A percentile compares a stretch with the other conserved stretches of the same genome.
These are phyloP conservation scores for Lachancea meyersii DNA, from an alignment of 805 yeast genomes.

Conservation along the genomic window DNA sequence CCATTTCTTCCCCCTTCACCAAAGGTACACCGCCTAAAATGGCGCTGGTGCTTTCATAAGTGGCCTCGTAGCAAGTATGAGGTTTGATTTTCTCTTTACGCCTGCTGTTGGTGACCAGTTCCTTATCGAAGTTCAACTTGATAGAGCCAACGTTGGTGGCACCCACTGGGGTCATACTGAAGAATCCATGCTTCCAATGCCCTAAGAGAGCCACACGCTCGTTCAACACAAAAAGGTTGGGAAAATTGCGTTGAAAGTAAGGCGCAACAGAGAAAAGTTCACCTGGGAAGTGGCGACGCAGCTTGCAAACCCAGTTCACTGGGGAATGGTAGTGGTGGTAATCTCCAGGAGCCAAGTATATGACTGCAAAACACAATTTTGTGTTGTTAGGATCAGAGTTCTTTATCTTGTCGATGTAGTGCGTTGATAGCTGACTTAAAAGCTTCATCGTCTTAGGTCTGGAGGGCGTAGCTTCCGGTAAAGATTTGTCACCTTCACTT, in stretches of 20 bases:
- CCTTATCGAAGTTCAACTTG: constrained; percentile 83
- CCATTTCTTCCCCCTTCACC: constrained; percentile 88
- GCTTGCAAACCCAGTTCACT: constrained; percentile 87
- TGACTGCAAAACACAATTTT: constrained; percentile 77
- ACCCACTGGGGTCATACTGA: constrained; percentile 98
- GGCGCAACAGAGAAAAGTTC: constrained; percentile 96
- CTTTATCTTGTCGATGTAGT: constrained; percentile 13
- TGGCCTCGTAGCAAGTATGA: constrained; percentile 89
- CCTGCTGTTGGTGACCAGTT: constrained; percentile 73
- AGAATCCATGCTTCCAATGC: constrained; percentile 94
- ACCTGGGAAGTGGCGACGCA: constrained; percentile 93
- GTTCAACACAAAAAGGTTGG: constrained; percentile 81
- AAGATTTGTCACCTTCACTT: constrained; percentile 65
- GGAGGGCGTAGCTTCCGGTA: constrained; percentile 29
- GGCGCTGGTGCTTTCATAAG: constrained; percentile 72
- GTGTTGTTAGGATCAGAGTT: constrained; percentile 39
- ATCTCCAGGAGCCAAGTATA: constrained; percentile 96
- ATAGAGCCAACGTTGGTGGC: constrained; percentile 98
- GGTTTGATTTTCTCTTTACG: constrained; percentile 45
- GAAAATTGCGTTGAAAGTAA: constrained; percentile 80
- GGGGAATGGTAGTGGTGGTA: constrained; percentile 97
- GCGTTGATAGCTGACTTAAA: constrained; percentile 30
- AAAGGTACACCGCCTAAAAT: constrained; percentile 82
- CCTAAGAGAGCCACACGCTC: constrained; percentile 95
- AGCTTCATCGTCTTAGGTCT: constrained; percentile 34